These are phyloP conservation scores for Dictyostelium intermedium DNA, from an alignment of 78 protist genomes.

Conservation along the genomic window DNA sequence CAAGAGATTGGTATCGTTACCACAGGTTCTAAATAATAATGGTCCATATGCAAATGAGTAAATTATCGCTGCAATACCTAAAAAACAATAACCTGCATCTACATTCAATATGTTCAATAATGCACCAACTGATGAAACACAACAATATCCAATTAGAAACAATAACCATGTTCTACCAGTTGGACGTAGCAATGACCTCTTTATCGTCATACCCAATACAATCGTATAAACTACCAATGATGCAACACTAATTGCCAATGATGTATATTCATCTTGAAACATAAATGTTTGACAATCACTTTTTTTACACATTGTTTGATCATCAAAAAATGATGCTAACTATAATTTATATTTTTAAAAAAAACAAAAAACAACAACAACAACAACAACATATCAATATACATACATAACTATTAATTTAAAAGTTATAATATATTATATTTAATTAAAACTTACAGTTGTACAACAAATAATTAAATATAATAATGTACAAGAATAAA, in stretches of 20 bases:
- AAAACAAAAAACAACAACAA: too few species aligned
- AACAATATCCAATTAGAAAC: background rate
- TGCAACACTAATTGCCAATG: background rate
- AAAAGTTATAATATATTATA: too few species aligned
- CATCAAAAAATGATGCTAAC: conserved; percentile 35
- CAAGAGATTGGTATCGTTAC: conserved; percentile 37
- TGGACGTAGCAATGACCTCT: conserved; percentile 18
- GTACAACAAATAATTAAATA: conserved; percentile 33
- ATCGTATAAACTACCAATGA: background rate
- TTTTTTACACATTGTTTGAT: background rate
- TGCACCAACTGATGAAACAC: background rate
- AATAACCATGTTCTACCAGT: conserved; percentile 58
- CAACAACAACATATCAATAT: background rate
- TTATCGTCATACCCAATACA: background rate
- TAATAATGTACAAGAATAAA: conserved; percentile 23
- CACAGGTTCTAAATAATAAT: conserved; percentile 60
- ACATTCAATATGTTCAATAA: background rate
- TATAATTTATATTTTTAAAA: background rate
- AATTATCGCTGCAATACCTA: background rate
- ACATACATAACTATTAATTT: too few species aligned
- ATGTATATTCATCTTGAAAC: conserved; percentile 37
- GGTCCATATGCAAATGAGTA: conserved; percentile 51
- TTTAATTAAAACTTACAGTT: background rate
- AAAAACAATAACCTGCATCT: conserved; percentile 42
- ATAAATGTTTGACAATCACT: conserved; percentile 24